These are phyloP conservation scores for Vitis cinerea DNA, from an alignment of 164 flowering plant species.

Conservation along the genomic window DNA sequence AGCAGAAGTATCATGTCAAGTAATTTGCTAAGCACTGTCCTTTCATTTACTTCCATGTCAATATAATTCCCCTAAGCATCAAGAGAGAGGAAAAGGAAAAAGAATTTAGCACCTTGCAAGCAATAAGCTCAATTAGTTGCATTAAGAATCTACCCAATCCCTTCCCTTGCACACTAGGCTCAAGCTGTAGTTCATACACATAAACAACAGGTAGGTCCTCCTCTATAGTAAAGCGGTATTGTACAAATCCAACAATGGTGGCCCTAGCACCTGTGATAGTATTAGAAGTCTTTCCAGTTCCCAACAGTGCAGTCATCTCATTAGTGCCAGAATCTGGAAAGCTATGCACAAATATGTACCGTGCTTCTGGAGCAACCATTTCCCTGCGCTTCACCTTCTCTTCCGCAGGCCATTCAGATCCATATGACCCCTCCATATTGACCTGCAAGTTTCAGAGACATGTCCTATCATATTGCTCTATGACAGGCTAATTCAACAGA, in stretches of 20 bases:
- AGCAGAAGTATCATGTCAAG: too few species aligned
- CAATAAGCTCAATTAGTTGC: slow-evolving; percentile 88
- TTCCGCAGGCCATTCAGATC: slow-evolving; percentile 76
- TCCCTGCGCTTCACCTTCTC: slow-evolving; percentile 85
- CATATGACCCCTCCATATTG: slow-evolving; percentile 80
- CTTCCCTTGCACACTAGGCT: slow-evolving; percentile 67
- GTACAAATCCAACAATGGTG: slow-evolving; percentile 76
- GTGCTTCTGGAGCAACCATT: slow-evolving; percentile 86
- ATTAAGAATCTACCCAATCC: slow-evolving; percentile 85
- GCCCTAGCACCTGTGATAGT: slow-evolving; percentile 22
- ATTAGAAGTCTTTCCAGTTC: slow-evolving; percentile 8
- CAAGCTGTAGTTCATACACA: slow-evolving; percentile 91
- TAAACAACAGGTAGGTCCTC: slow-evolving; percentile 89
- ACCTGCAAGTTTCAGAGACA: slow-evolving; percentile 29
- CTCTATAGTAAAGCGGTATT: slow-evolving; percentile 76
- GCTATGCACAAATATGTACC: slow-evolving; percentile 69
- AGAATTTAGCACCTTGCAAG: slow-evolving; percentile 54
- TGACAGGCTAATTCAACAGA: neutral
- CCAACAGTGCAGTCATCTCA: slow-evolving; percentile 11
- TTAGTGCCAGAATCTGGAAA: slow-evolving; percentile 22
- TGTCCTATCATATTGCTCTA: neutral
- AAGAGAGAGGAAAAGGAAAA: slow-evolving; percentile 1
- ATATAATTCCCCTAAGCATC: neutral
- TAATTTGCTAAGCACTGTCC: neutral
- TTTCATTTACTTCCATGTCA: neutral